Evolutionary conservation across 2,329 filamentous ascomycete genomes (phyloP).

Genomic region (Aspergillus sp.): DNA sequence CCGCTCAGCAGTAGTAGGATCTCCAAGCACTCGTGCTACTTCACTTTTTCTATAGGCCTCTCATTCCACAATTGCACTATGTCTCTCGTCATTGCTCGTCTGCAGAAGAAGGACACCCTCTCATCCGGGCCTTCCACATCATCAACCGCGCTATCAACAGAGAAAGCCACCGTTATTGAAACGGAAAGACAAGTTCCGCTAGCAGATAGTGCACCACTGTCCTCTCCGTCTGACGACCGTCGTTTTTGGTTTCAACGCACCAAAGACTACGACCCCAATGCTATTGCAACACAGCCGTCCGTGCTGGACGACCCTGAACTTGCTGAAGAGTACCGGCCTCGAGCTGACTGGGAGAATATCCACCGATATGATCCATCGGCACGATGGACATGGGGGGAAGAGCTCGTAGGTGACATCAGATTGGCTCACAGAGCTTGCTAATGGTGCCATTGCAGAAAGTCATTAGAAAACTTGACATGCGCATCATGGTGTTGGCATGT

Average conservation of each 20-base stretch:
- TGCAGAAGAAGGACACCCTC: neutral
- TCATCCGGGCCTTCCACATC: neutral
- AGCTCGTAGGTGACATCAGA: constrained; percentile 10
- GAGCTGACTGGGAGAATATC: constrained; percentile 30
- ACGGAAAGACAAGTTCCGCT: neutral
- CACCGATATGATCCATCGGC: constrained; percentile 21
- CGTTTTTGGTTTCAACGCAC: constrained; percentile 31
- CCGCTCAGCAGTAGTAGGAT: neutral
- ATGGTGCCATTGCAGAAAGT: constrained; percentile 47
- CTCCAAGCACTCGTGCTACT: neutral
- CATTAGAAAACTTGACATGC: constrained; percentile 20
- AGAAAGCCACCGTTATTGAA: constrained; percentile 8
- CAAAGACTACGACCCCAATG: constrained; percentile 23
- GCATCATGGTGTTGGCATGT: constrained; percentile 34
- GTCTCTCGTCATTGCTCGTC: constrained; percentile 15
- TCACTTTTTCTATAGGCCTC: neutral
- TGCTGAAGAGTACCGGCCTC: constrained; percentile 33
- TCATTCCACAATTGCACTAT: neutral
- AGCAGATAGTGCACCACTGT: constrained; percentile 10
- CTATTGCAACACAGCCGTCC: constrained; percentile 43
- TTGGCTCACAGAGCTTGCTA: too few species aligned
- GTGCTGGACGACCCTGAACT: constrained; percentile 47
- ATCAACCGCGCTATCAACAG: constrained; percentile 6
- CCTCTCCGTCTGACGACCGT: constrained; percentile 18
- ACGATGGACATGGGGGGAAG: constrained; percentile 21